Base-by-base conservation (phyloP, 345 rosid genomes). In the Camelina sativa region DNA sequence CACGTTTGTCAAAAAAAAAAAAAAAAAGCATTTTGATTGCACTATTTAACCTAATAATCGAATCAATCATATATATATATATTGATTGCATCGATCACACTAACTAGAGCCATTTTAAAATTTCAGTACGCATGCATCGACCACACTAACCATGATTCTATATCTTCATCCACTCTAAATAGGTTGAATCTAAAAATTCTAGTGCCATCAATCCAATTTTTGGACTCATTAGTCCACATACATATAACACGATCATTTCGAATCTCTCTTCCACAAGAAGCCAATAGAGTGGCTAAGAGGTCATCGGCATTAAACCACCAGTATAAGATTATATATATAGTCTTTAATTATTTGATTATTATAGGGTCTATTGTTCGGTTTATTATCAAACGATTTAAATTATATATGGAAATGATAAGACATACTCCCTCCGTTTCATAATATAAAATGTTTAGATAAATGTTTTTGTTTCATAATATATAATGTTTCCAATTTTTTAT, bases 41-140 rank as follows among this genome's bases (percentile, higher is more conserved):
- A 35, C 51, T 11, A 16, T 23, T 9, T 11, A 60, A 50, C 28
- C 60, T 37, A 22, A 60, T 7, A 61, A 48, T 71, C 66, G 23
- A 60, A 35, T 25, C 8, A 71, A 34, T 70, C 67, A 50, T 50
- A 46, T 47, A 5, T 50, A 46, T 47, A 5, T 34, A 50, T 46
- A 58, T 34, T 59, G 57, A 34, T 71, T 51, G 50, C 52, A 61
- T 23, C 9, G 61, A 50, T 50, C 61, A 72, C 40, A 61, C 51
- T 52, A 50, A 50, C 41, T 50, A 5, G 20, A 61, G 7, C 41
- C 68, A 52, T 61, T 50, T 61, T 60, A 3, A 3, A n/a, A 7
- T 4, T 22, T 15, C 23, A 48, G 40, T 11, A 61, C 2, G 28
- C 41, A 61, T 53, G 28, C 41, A 61, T 53, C 50, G n/a, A 37